Evolutionary conservation across 805 yeast genomes (phyloP).

Genomic region (Lipomyces spencermartinsiae): DNA sequence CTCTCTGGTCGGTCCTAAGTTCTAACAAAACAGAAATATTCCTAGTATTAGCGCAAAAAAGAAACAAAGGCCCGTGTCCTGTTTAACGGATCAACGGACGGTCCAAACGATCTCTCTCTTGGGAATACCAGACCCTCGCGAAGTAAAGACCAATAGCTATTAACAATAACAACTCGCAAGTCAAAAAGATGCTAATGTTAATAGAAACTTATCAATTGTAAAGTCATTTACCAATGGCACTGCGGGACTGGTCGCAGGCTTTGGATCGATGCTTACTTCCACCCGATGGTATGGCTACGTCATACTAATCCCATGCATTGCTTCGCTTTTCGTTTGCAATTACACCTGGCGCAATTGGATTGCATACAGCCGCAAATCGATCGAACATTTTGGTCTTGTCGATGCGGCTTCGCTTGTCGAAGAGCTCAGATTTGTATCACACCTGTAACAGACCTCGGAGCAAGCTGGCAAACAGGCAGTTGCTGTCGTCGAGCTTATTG

Average conservation of each 20-base stretch:
- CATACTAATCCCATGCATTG: background rate
- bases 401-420: background rate
- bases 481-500: background rate
- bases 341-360: conserved; percentile 9
- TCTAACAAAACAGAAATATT: too few relatives aligned
- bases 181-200: too few relatives aligned
- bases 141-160: too few relatives aligned
- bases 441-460: background rate
- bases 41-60: too few relatives aligned
- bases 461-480: background rate
- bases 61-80: too few relatives aligned
- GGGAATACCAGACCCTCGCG: too few relatives aligned
- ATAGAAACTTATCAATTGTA: too few relatives aligned
- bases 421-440: background rate
- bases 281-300: conserved; percentile 5
- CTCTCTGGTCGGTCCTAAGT: too few relatives aligned
- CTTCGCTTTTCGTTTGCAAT: background rate
- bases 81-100: too few relatives aligned
- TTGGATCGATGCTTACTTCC: background rate
- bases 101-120: too few relatives aligned
- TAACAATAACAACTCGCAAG: too few relatives aligned
- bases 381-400: background rate
- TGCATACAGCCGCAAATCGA: conserved; percentile 6
- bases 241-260: background rate
- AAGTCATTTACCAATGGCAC: background rate